Evolutionary conservation across 495 filamentous ascomycete genomes (phyloP).

Genomic region (Aspergillus carlsbadensis): DNA sequence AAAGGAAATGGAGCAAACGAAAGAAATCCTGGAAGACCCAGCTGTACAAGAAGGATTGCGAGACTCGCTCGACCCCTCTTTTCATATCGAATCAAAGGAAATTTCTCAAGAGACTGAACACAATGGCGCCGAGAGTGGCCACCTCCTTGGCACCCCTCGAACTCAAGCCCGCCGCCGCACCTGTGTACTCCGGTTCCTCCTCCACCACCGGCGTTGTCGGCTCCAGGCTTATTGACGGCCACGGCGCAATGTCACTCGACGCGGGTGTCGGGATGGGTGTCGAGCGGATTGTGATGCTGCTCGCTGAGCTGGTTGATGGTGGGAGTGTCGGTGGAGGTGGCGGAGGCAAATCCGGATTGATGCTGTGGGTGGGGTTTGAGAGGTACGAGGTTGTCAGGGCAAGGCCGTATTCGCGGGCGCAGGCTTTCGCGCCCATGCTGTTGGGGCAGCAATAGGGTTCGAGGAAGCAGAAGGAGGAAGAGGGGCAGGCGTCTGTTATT

Average conservation of each 20-base stretch:
- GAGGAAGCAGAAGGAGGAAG: conserved; percentile 15
- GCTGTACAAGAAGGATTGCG: background rate
- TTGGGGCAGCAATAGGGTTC: conserved; percentile 17
- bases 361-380: background rate
- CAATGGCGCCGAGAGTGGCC: background rate
- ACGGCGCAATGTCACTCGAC: conserved; percentile 1
- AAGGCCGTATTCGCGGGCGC: conserved; percentile 13
- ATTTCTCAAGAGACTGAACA: background rate
- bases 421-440: conserved; percentile 12
- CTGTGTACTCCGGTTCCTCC: background rate
- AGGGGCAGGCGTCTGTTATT: conserved; percentile 16
- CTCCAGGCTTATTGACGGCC: background rate
- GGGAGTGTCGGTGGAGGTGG: background rate
- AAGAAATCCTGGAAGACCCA: background rate
- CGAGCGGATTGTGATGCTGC: conserved; percentile 11
- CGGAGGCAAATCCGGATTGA: background rate
- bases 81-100: background rate
- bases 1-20: background rate
- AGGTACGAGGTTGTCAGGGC: background rate
- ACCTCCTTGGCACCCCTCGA: background rate
- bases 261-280: conserved; percentile 9
- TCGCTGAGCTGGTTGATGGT: background rate
- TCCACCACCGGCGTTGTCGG: background rate
- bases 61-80: no score
- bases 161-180: background rate